Conservation (phyloP, 1,139 yeast species). For the Zhuliangozyma parablackwelliae region DNA sequence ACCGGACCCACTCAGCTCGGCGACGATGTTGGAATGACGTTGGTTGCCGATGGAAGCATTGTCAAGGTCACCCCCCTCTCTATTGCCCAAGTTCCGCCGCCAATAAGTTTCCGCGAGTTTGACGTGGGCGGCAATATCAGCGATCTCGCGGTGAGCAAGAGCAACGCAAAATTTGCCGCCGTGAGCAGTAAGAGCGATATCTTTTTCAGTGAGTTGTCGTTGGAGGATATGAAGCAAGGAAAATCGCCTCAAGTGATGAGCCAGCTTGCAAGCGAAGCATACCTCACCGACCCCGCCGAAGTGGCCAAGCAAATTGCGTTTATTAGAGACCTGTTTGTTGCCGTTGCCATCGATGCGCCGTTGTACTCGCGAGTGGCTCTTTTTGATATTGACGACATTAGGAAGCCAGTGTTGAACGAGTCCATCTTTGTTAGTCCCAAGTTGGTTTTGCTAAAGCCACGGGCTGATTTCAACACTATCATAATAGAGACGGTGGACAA, state of each 20-base stretch:
- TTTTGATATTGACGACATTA: constrained; percentile 39
- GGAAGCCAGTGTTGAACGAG: constrained; percentile 37
- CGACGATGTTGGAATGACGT: constrained; percentile 68
- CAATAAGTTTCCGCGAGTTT: constrained; percentile 70
- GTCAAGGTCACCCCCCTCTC: constrained; percentile 78
- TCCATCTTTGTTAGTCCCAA: constrained; percentile 44
- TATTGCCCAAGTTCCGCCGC: constrained; percentile 92
- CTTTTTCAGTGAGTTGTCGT: constrained; percentile 16
- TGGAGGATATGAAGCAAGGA: constrained; percentile 34
- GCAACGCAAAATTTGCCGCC: constrained; percentile 59
- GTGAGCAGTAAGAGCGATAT: constrained; percentile 39
- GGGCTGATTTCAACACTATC: constrained; percentile 49
- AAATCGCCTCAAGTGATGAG: constrained; percentile 44
- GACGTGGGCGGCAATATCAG: constrained; percentile 48
- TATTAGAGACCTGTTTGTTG: constrained; percentile 46
- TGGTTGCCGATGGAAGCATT: constrained; percentile 77
- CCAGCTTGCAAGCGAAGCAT: constrained; percentile 22
- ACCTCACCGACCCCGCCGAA: constrained; percentile 36
- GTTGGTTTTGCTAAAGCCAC: constrained; percentile 53
- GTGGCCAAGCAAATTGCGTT: constrained; percentile 63
- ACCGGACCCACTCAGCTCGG: constrained; percentile 70
- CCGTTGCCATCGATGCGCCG: constrained; percentile 53
- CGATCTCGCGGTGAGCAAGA: constrained; percentile 59
- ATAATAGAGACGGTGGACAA: constrained; percentile 66
- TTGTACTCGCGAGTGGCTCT: constrained; percentile 46